Percentiles rank a stretch among this genome's conserved stretches.
phyloP scores from a whole-genome alignment of 352 stramenopile genomes.

The Blastocystis sp. region DNA sequence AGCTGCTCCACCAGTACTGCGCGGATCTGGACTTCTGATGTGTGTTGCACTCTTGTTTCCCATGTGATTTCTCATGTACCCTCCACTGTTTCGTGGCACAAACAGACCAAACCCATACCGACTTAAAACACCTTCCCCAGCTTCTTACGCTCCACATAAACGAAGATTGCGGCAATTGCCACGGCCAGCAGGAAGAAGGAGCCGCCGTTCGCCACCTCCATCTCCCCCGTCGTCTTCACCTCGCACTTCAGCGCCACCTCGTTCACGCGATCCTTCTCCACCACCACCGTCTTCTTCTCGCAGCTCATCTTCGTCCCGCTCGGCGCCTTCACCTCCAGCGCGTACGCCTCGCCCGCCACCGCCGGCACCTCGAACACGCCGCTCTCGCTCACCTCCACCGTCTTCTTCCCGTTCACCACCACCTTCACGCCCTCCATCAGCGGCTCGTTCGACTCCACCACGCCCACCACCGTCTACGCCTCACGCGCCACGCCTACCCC shows the following conservation, averaged over 20 bases:
- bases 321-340: not conserved
- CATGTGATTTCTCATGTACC: not conserved
- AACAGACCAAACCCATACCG: conserved; percentile 33
- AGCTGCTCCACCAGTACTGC: conserved; percentile 14
- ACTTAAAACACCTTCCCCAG: conserved; percentile 66
- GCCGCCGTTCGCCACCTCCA: conserved; percentile 73
- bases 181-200: conserved; percentile 74
- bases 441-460: no score
- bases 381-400: not conserved
- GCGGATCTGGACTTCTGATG: conserved; percentile 18
- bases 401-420: not conserved
- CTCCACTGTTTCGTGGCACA: conserved; percentile 18
- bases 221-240: conserved; percentile 71
- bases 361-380: conserved; percentile 5
- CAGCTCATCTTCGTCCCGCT: conserved; percentile 1
- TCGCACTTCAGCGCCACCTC: conserved; percentile 20
- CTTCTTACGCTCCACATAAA: conserved; percentile 72
- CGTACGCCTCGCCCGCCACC: not conserved
- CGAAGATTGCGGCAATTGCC: conserved; percentile 72
- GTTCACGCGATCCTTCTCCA: conserved; percentile 4
- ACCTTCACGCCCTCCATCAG: conserved; percentile 13
- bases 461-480: no score
- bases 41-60: not conserved
- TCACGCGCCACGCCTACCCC: no score
- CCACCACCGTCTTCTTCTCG: not conserved